These are phyloP conservation scores for Vanilla planifolia DNA, from an alignment of 106 monocot species.

Conservation along the genomic window DNA sequence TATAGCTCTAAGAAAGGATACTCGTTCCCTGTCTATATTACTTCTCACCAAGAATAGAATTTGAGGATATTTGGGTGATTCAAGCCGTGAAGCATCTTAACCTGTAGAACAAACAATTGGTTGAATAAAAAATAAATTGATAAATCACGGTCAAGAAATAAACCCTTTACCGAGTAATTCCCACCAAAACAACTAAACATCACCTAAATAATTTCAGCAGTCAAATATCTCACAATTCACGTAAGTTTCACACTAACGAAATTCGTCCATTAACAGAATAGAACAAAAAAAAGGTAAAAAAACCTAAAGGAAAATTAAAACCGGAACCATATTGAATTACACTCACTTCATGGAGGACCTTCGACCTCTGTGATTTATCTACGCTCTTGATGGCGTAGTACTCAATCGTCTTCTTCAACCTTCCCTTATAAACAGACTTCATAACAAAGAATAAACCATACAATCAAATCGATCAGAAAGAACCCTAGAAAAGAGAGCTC, in stretches of 20 bases:
- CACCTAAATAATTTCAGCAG: not conserved
- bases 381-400: constrained; percentile 97
- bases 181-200: not conserved
- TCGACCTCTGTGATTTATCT: constrained; percentile 86
- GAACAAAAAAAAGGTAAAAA: not conserved
- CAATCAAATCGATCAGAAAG: not conserved
- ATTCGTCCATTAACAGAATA: not conserved
- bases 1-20: not conserved
- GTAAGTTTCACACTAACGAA: not conserved
- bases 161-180: not conserved
- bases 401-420: constrained; percentile 96
- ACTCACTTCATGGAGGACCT: constrained; percentile 90
- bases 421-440: constrained; percentile 86
- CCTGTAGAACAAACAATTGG: constrained; percentile 30
- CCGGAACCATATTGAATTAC: not conserved
- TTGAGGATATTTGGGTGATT: constrained; percentile 81
- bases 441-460: not conserved
- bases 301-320: not conserved
- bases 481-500: constrained; percentile 4
- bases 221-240: not conserved
- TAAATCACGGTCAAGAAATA: not conserved
- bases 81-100: constrained; percentile 70
- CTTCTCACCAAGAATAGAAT: constrained; percentile 76
- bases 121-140: not conserved
- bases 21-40: not conserved